These are phyloP conservation scores for Phytophthora crassamura DNA, from an alignment of 352 stramenopile genomes.

Conservation along the genomic window DNA sequence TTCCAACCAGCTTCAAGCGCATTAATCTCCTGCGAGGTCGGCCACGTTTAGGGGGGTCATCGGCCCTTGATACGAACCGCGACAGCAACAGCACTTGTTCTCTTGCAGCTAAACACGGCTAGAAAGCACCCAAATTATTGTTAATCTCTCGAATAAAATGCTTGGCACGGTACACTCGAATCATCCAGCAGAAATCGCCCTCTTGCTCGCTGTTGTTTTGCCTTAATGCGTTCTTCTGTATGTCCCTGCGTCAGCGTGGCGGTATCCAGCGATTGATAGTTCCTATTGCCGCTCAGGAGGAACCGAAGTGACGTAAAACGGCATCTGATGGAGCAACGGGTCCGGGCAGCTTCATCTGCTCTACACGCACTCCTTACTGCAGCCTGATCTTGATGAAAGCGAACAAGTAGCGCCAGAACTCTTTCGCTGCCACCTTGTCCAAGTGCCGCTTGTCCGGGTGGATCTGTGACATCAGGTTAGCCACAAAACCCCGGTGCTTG, in stretches of 20 bases:
- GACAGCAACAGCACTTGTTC: background rate
- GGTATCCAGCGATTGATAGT: too few relatives aligned
- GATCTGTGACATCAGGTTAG: constrained; percentile 52
- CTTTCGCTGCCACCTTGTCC: constrained; percentile 89
- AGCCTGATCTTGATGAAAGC: constrained; percentile 85
- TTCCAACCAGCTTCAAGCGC: background rate
- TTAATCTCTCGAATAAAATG: constrained; percentile 7
- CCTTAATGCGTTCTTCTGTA: constrained; percentile 3
- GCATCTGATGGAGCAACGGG: background rate
- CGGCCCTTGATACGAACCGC: background rate
- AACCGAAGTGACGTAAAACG: too few relatives aligned
- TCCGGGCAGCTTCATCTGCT: background rate
- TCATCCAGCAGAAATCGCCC: constrained; percentile 1
- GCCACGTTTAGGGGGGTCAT: background rate
- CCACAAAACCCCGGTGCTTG: background rate
- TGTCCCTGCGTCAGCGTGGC: background rate
- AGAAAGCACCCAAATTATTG: background rate
- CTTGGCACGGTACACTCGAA: background rate
- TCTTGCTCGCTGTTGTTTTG: background rate
- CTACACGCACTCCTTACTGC: constrained; percentile 51
- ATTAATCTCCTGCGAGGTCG: constrained; percentile 17
- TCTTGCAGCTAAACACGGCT: too few relatives aligned
- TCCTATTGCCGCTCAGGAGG: background rate
- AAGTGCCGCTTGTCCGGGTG: constrained; percentile 92
- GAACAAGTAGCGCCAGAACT: constrained; percentile 93